Evolutionary conservation across 768 basidiomycete genomes (phyloP).

Genomic region (Phlebiopsis flavidoalba): DNA sequence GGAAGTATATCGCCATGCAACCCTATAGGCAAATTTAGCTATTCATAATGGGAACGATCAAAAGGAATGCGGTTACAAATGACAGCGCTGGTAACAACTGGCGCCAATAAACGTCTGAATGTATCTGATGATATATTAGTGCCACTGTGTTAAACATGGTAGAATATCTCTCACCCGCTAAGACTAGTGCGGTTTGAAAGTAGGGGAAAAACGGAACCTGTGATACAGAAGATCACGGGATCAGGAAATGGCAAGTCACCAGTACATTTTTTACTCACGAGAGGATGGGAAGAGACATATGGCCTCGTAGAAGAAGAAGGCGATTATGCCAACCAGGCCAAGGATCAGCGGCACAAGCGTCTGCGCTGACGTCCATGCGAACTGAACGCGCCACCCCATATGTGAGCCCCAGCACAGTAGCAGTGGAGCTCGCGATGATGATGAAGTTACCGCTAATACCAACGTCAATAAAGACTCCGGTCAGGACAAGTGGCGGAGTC

Average conservation of each 20-base stretch:
- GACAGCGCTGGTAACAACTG: slow-evolving; percentile 8
- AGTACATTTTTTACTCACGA: no score
- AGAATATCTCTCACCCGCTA: slow-evolving; percentile 9
- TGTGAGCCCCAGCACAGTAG: slow-evolving; percentile 31
- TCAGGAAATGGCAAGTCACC: not conserved
- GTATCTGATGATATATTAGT: no score
- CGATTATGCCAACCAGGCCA: slow-evolving; percentile 26
- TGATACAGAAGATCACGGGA: not conserved
- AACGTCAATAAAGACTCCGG: slow-evolving; percentile 12
- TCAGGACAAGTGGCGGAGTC: slow-evolving; percentile 12
- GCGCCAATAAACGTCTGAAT: slow-evolving; percentile 19
- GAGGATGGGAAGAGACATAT: slow-evolving; percentile 19
- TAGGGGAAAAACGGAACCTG: slow-evolving; percentile 4
- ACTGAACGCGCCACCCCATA: slow-evolving; percentile 36
- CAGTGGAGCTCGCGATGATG: slow-evolving; percentile 26
- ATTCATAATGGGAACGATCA: no score
- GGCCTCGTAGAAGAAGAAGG: slow-evolving; percentile 16
- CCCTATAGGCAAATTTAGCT: slow-evolving; percentile 18
- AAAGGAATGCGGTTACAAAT: slow-evolving; percentile 1
- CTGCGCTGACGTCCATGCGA: slow-evolving; percentile 31
- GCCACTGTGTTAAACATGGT: no score
- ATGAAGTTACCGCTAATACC: slow-evolving; percentile 31
- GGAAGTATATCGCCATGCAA: slow-evolving; percentile 39
- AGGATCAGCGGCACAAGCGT: slow-evolving; percentile 36
- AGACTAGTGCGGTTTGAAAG: slow-evolving; percentile 5